Base-by-base conservation (phyloP, 2,329 filamentous ascomycete genomes). In the Helminthosporium solani region DNA sequence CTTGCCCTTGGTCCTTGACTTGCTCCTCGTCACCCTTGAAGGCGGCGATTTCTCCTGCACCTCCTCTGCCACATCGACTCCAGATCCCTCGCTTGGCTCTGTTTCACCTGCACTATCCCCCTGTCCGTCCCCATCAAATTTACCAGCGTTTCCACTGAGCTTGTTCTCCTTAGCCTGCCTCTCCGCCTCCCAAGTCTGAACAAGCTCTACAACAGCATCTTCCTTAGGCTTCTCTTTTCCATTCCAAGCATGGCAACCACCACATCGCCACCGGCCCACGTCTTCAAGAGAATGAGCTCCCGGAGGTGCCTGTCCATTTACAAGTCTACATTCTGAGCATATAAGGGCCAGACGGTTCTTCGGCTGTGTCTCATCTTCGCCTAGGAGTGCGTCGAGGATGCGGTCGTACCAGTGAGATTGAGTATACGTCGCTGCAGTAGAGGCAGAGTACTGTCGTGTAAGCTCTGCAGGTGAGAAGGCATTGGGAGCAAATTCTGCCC, bases 231-330 rank as follows among this genome's bases (percentile, higher is more conserved):
- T 88, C 58, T 90, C 82, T 60, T 87, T 82, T 0, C 92, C 92
- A 66, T 99, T 99, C 73, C 80, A 79, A 1, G 83, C 77, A 8
- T 86, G 85, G 63, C 94, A 99, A n/a, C 82, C 82, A 66, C 88
- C 87, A 70, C 94, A 99, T 49, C 85, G 84, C 94, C 94, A 99
- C 50, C 78, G 78, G 2, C 92, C 94, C 1, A 99, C 63, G 41
- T 96, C 91, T 31, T 88, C 83, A 1, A 92, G 73, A 0, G 78
- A 82, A 57, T 83, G 86, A 0, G 87, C 85, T 1, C 94, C 94
- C 0, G 94, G 92, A 1, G 94, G 91, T 3, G 94, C 94, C 67
- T 96, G 94, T 0, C 95, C 94, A 66, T 99, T 99, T 38, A 99
- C 91, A 1, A 96, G 80, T 23, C 89, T 80, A 68, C 94, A 99